Evolutionary conservation across 148 eudicot species (phyloP), one percentile per base, ranked within the genome.

Genomic region (Vaccinium macrocarpon): DNA sequence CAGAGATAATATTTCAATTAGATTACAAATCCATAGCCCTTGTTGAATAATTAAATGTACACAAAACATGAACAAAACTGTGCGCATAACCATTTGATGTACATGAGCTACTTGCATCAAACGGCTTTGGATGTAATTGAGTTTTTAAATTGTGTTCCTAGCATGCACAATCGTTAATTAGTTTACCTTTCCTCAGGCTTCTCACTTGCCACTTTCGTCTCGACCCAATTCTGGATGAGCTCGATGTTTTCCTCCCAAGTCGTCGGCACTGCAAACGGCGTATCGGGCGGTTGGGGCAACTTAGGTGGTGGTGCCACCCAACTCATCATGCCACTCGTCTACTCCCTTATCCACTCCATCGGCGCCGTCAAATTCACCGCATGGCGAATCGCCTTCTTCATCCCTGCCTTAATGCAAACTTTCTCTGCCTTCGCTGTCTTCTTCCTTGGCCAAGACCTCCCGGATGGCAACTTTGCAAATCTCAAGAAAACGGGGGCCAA

Each of bases 201-300:
- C 78, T 94, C 98, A 0, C 68, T 96, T 2, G 99, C 99, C 68
- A 94, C 97, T 2, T 96, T 96, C 70, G 99, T 96, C 11, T 93
- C 99, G 1, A 91, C 95, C 14, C 95, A 93, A 9, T 96, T 87
- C 88, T 96, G 99, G 99, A 94, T 94, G 98, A 94, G 98, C 88
- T 93, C 99, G n/a, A 89, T 96, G 92, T 96, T 96, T 86, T 91
- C 94, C 0, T 82, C 93, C 14, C 64, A 49, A 0, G 93, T 96
- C 1, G 97, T 94, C 0, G 99, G 92, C 42, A 92, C 93, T 0
- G 98, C 95, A 11, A 96, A 96, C 51, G 98, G 94, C 5, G 13
- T 93, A 1, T 86, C 99, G 0, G 98, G 93, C 11, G 99, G 99
- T 10, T 96, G 99, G 99, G 99, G 97, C 0, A 94, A 96, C 85